Evolutionary conservation across 257 asterid genomes (phyloP).

Genomic region (Oldenlandia corymbosa): DNA sequence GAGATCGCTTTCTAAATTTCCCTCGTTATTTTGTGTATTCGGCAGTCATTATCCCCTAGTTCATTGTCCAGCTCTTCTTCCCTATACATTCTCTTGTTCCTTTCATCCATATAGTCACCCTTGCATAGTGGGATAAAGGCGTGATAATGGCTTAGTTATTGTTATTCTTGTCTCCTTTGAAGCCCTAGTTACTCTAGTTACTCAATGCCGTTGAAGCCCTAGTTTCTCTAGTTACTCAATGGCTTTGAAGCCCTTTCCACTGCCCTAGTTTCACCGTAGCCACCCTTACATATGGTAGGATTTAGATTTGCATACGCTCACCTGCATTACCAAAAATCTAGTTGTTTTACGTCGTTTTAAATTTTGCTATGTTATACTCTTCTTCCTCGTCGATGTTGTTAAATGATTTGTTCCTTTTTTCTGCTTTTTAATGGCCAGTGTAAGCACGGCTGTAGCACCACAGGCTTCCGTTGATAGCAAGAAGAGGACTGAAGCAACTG

Average conservation of each 20-base stretch:
- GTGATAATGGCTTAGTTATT: no score
- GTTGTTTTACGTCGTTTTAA: neutral
- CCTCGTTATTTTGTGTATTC: neutral
- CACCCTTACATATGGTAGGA: neutral
- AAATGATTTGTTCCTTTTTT: neutral
- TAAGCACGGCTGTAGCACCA: slow-evolving; percentile 31
- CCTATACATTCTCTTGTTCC: neutral
- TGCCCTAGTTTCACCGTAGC: no score
- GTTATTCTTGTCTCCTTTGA: no score
- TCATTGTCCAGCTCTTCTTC: no score
- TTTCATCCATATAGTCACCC: no score
- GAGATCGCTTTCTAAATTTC: slow-evolving; percentile 3
- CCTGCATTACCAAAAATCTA: neutral
- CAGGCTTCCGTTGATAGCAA: slow-evolving; percentile 36
- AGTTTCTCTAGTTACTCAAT: neutral
- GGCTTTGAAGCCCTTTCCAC: neutral
- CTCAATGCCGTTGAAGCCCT: no score
- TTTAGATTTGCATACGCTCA: neutral
- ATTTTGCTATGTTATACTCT: neutral
- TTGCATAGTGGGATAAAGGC: no score
- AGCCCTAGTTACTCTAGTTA: neutral
- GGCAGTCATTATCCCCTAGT: no score
- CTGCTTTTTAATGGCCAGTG: slow-evolving; percentile 30
- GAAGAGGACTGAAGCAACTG: slow-evolving; percentile 33
- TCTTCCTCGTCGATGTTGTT: neutral